Base-by-base conservation (phyloP, 1,284 basidiomycete genomes). In the Thelephora terrestris region DNA sequence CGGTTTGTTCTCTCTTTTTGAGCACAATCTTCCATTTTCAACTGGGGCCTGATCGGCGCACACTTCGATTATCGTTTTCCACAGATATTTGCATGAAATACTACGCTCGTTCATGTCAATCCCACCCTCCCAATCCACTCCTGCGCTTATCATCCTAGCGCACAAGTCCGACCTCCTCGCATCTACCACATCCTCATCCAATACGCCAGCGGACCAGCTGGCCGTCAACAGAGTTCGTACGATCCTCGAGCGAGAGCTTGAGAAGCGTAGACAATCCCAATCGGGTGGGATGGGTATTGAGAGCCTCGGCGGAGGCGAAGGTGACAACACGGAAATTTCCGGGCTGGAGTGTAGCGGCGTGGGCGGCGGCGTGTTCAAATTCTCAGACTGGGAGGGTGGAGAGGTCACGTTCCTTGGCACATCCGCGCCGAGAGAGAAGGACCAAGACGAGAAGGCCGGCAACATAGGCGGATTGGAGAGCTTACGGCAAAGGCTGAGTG, bases 351-450 rank as follows among this genome's bases (percentile, higher is more conserved):
- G 78, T 56, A 71, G 59, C 6, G 63, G 60, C 7, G 20, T 25
- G 20, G 24, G 43, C 20, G 72, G 68, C 9, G 71, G 70, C 1
- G 58, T 66, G 17, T 88, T 88, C 69, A 77, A 68, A 55, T 89
- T 90, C 57, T 71, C 71, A 3, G 75, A 81, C 43, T 90, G 86
- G 86, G 86, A 89, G 55, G 86, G 84, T 2, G 85, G 87, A 7
- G 79, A 86, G 24, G 66, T 88, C 16, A 61, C 66, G 1, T 84
- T 88, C 57, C 54, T 79, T 35, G 81, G 76, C 27, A 81, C 77
- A 0, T 83, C 73, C 50, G 69, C 76, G 21, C 66, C 64, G n/a
- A 68, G 66, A 24, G 62, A 63, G 46, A 55, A 52, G 14, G 55
- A 49, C n/a, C 52, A 51, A 10, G 59, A 64, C 27, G 67, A 70